phyloP scores from a whole-genome alignment of 2,329 filamentous ascomycete genomes.

The Aureobasidium sp. region DNA sequence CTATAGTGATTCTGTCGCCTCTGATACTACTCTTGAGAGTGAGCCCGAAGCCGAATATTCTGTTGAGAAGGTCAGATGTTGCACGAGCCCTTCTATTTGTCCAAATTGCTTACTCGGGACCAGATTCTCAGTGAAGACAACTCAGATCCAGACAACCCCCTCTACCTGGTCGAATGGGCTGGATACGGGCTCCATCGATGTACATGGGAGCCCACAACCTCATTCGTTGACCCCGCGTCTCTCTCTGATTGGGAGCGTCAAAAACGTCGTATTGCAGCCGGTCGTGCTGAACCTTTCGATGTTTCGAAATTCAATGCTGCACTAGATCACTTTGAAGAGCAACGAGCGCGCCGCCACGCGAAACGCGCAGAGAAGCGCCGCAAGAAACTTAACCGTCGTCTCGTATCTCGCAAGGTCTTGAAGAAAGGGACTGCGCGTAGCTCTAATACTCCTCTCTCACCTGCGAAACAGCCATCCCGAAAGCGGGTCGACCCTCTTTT shows the following conservation, averaged over 20 bases:
- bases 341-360: slow-evolving; percentile 16
- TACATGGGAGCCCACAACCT: slow-evolving; percentile 31
- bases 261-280: slow-evolving; percentile 19
- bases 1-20: slow-evolving; percentile 11
- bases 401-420: neutral
- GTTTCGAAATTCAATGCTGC: slow-evolving; percentile 21
- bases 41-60: slow-evolving; percentile 24
- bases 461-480: neutral
- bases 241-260: slow-evolving; percentile 21
- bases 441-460: neutral
- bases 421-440: slow-evolving; percentile 11
- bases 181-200: slow-evolving; percentile 24
- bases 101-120: neutral
- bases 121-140: slow-evolving; percentile 25
- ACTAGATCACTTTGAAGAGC: slow-evolving; percentile 11
- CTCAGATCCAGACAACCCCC: neutral
- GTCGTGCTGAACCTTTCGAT: slow-evolving; percentile 22
- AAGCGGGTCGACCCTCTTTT: neutral
- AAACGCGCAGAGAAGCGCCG: slow-evolving; percentile 25
- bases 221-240: neutral
- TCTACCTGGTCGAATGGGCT: slow-evolving; percentile 26
- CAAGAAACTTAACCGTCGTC: slow-evolving; percentile 1
- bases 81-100: too few relatives aligned
- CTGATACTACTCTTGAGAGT: slow-evolving; percentile 21
- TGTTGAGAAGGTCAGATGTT: slow-evolving; percentile 24